Conservation (phyloP, 2,329 filamentous ascomycete genomes). For the Aspergillus eucalypticola region DNA sequence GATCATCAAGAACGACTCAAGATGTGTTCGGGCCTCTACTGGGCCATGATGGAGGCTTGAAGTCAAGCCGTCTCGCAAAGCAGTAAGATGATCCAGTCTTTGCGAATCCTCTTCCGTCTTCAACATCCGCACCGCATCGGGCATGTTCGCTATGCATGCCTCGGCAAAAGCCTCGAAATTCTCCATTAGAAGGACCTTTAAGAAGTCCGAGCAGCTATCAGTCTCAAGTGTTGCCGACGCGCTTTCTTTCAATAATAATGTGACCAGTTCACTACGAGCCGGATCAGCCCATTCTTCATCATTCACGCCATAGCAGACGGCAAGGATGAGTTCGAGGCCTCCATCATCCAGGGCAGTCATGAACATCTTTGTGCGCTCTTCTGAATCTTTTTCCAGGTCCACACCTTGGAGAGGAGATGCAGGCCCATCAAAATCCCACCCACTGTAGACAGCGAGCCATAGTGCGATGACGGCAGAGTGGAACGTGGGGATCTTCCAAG, state of each 20-base stretch:
- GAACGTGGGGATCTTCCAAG: constrained; percentile 73
- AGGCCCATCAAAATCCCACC: constrained; percentile 76
- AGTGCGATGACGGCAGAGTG: constrained; percentile 76
- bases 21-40: constrained; percentile 54
- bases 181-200: constrained; percentile 72
- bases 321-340: constrained; percentile 87
- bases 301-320: constrained; percentile 78
- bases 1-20: constrained; percentile 89
- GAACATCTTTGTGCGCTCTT: constrained; percentile 71
- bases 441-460: constrained; percentile 93
- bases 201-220: constrained; percentile 68
- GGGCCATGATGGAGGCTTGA: constrained; percentile 43
- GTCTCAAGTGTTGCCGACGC: constrained; percentile 67
- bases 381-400: constrained; percentile 67
- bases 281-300: constrained; percentile 85
- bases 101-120: constrained; percentile 90
- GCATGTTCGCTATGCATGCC: constrained; percentile 91
- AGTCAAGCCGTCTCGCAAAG: constrained; percentile 46
- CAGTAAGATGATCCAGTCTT: constrained; percentile 48
- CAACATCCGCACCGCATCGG: constrained; percentile 82
- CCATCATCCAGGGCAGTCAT: constrained; percentile 79
- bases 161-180: constrained; percentile 87
- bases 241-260: constrained; percentile 79
- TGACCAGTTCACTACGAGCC: constrained; percentile 76
- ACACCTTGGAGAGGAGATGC: constrained; percentile 61